Percentiles rank a stretch among this genome's conserved stretches.
Conservation (phyloP, 2,329 filamentous ascomycete genomes). For the Aspergillus cejpii region DNA sequence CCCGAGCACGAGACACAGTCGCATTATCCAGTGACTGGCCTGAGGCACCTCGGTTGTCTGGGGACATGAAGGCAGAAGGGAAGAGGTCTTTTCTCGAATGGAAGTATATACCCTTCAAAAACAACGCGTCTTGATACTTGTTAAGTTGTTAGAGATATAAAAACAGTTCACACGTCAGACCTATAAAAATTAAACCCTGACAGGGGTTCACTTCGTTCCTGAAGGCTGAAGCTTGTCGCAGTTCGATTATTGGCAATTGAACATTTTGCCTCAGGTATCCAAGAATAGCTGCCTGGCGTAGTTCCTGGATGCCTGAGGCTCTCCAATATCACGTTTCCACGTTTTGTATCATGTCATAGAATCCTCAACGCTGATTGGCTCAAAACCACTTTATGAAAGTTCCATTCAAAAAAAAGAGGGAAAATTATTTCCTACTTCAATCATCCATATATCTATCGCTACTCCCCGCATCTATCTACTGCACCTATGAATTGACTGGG, state of each 20-base stretch:
- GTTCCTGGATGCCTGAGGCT: background rate
- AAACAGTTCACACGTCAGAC: conserved; percentile 4
- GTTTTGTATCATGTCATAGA: background rate
- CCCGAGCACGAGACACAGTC: conserved; percentile 17
- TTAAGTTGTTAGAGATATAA: background rate
- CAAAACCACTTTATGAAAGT: too few relatives aligned
- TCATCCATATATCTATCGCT: too few relatives aligned
- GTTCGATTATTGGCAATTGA: background rate
- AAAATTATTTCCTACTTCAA: too few relatives aligned
- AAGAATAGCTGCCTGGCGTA: background rate
- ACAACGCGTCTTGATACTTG: background rate
- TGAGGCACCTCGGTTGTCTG: conserved; percentile 20
- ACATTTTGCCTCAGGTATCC: background rate
- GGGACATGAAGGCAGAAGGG: conserved; percentile 19
- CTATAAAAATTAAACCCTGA: background rate
- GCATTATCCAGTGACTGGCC: conserved; percentile 22
- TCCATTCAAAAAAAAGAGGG: too few relatives aligned
- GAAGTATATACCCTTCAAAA: background rate
- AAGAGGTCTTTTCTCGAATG: conserved; percentile 3
- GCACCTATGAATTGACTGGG: too few relatives aligned
- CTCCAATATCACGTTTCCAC: background rate
- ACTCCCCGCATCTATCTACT: too few relatives aligned
- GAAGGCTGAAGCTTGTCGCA: background rate
- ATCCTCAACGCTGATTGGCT: background rate
- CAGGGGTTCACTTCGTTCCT: background rate